Base-by-base conservation (phyloP, 2,329 filamentous ascomycete genomes). In the Nigrospora sphaerica region DNA sequence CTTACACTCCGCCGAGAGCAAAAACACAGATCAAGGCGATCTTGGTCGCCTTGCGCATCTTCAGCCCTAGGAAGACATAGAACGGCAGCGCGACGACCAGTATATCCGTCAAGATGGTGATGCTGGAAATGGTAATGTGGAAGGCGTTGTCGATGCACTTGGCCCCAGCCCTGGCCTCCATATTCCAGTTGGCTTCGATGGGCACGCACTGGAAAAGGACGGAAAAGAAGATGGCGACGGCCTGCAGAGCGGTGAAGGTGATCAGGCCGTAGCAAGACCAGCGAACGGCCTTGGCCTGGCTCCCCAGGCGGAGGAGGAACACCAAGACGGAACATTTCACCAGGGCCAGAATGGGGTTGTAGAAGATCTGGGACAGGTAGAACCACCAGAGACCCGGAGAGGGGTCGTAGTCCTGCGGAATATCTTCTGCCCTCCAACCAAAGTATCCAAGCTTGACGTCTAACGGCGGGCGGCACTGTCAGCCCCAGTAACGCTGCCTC, bases 311-410 rank as follows among this genome's bases (percentile, higher is more conserved):
- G 13, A 70, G 59, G 16, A 72, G 60, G 50, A 72, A 71, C n/a
- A 72, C 44, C 9, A 73, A 61, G 12, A 72, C 60, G 0, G 70
- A 72, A 5, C 63, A 60, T 52, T 73, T 73, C 47, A 72, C 63
- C 3, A 73, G 57, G 4, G 69, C 66, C 2, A 73, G 57, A 40
- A 73, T 66, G 0, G 70, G 69, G 44, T 71, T 73, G 57, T 73
- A 73, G 12, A 69, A 57, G n/a, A 69, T 52, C 32, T 70, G 63
- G 23, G 62, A 63, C n/a, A 67, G 48, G 36, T 62, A 70, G 49
- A 62, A 63, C 59, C 59, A 67, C 53, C 56, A 56, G 4, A 46
- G 38, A 6, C 48, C 50, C 5, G 52, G 50, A n/a, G 46, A 19
- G 9, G 52, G 46, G 42, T 54, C 52, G 31, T 41, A 49, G 42